Evolutionary conservation across 495 filamentous ascomycete species (phyloP), one percentile per base, ranked within the genome.

Genomic region (Neurospora sp.): DNA sequence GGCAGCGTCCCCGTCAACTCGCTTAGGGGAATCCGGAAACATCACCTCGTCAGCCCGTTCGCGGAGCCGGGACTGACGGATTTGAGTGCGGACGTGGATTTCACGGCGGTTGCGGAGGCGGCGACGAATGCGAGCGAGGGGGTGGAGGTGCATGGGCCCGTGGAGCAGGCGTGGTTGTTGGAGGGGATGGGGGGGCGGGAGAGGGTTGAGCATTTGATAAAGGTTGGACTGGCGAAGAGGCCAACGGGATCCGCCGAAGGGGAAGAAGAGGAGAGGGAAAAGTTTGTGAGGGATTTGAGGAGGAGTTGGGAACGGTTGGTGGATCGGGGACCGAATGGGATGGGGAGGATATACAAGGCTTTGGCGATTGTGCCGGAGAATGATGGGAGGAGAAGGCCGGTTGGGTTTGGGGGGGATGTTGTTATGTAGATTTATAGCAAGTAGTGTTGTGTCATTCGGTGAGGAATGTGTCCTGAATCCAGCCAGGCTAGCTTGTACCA

Each of bases 301-400:
- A 87, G 82, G 69, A 90, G 90, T 1, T 95, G 93, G 87, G 89
- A 87, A 82, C 82, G 95, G 73, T 80, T 98, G 44, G 88, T 97
- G 31, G 95, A 96, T 79, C 84, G 90, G 42, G 87, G 91, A 0
- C 89, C 87, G 14, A 88, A 86, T 68, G 94, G 92, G 0, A 99
- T 98, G 96, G 96, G 96, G 3, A 92, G 90, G 83, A 81, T 98
- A 68, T 99, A 99, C 78, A 97, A 98, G 84, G 94, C 89, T 9
- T 86, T 99, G 87, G 90, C 94, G 39, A 92, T 99, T 74, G 82
- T 98, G 76, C 96, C 96, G 1, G 91, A 93, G 81, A 90, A 89
- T 75, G 87, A 84, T 22, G 94, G 93, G 4, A 82, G 81, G 78
- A 85, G 90, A 74, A 85, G 90, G 44, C 96, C 96, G 9, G 93